Conservation (phyloP, 495 filamentous ascomycete genomes). For the Ramalina intermedia region DNA sequence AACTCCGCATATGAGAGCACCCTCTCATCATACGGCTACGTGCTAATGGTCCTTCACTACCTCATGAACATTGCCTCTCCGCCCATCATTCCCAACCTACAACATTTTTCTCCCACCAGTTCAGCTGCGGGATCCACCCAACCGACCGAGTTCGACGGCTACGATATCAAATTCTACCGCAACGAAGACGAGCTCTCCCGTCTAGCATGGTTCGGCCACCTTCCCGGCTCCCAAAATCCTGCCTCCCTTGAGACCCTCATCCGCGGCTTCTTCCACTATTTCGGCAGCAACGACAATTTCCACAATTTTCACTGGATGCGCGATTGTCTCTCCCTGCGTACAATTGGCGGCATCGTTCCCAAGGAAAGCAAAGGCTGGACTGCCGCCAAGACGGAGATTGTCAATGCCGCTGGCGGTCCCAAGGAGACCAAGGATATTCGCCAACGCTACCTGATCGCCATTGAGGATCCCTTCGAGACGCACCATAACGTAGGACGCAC, state of each 20-base stretch:
- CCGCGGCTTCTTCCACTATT: constrained; percentile 72
- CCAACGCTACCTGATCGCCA: constrained; percentile 68
- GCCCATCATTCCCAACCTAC: constrained; percentile 68
- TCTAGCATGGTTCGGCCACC: constrained; percentile 31
- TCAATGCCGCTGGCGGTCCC: constrained; percentile 13
- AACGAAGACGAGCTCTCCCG: constrained; percentile 46
- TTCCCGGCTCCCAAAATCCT: constrained; percentile 45
- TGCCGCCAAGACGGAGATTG: constrained; percentile 43
- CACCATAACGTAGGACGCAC: constrained; percentile 74
- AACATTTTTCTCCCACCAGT: constrained; percentile 23
- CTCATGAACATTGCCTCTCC: constrained; percentile 64
- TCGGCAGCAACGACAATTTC: constrained; percentile 28
- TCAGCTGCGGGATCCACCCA: constrained; percentile 1
- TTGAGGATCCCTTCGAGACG: constrained; percentile 77
- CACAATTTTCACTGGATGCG: constrained; percentile 55
- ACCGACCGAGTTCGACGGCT: constrained; percentile 32
- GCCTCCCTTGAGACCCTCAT: constrained; percentile 43
- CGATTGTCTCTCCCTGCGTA: constrained; percentile 58
- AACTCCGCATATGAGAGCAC: constrained; percentile 72
- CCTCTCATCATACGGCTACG: constrained; percentile 73
- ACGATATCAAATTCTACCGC: constrained; percentile 52
- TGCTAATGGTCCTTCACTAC: constrained; percentile 88
- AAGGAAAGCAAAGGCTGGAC: constrained; percentile 70
- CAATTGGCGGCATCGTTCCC: constrained; percentile 46
- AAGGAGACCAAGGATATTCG: constrained; percentile 44